Evolutionary conservation across 2,329 filamentous ascomycete genomes (phyloP).

Genomic region (Claviceps capensis): DNA sequence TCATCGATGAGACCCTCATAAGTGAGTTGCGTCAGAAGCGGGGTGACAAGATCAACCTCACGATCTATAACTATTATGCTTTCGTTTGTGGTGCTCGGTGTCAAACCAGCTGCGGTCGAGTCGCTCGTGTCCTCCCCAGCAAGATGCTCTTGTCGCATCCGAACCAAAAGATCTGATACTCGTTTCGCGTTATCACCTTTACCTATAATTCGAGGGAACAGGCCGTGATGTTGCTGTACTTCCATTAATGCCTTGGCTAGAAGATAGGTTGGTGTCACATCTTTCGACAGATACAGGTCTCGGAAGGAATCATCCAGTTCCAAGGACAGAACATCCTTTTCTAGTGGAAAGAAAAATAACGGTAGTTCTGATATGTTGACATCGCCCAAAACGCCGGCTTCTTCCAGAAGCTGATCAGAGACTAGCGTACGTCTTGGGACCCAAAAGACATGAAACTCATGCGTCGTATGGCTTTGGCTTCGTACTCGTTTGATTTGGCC

Average conservation of each 20-base stretch:
- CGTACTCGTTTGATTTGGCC: conserved; percentile 86
- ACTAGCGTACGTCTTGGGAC: conserved; percentile 83
- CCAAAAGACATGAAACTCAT: conserved; percentile 97
- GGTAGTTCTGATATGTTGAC: conserved; percentile 79
- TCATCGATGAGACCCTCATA: conserved; percentile 96
- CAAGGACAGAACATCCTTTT: conserved; percentile 80
- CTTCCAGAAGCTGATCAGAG: conserved; percentile 82
- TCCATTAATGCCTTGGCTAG: conserved; percentile 88
- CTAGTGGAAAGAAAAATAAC: conserved; percentile 79
- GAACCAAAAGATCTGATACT: conserved; percentile 71
- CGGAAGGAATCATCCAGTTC: conserved; percentile 78
- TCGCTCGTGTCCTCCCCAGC: conserved; percentile 63
- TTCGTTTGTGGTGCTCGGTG: conserved; percentile 78
- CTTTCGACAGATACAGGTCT: conserved; percentile 80
- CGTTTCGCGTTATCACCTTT: conserved; percentile 91
- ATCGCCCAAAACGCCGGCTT: conserved; percentile 85
- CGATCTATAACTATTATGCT: conserved; percentile 91
- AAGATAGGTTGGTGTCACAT: conserved; percentile 80
- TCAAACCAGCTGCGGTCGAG: conserved; percentile 49
- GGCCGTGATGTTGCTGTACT: conserved; percentile 78
- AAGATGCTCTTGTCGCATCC: conserved; percentile 81
- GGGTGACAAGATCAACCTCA: conserved; percentile 86
- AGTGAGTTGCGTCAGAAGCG: conserved; percentile 84
- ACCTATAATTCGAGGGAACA: conserved; percentile 88
- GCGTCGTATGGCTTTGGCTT: conserved; percentile 73